phyloP scores from a whole-genome alignment of 768 basidiomycete genomes.

The Rhizopogon salebrosus region DNA sequence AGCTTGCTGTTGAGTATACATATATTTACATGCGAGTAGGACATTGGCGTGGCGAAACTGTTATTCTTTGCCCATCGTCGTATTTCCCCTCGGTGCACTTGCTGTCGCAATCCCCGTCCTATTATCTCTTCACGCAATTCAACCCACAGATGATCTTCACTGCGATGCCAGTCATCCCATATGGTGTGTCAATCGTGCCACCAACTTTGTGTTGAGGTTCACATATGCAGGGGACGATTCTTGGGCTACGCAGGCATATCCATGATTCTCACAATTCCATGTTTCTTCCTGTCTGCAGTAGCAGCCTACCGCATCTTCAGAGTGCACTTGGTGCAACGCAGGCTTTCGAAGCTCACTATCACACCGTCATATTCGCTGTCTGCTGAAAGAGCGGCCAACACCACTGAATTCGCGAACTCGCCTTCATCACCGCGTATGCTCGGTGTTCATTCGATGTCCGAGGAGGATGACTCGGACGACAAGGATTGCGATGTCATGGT shows the following conservation, averaged over 20 bases:
- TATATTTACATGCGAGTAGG: constrained; percentile 22
- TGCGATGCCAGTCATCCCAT: constrained; percentile 56
- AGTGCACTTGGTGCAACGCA: constrained; percentile 18
- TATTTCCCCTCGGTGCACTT: constrained; percentile 45
- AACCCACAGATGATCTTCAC: constrained; percentile 46
- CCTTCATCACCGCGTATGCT: constrained; percentile 15
- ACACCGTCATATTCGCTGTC: neutral
- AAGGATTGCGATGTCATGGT: neutral
- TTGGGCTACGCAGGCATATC: constrained; percentile 59
- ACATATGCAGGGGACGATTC: constrained; percentile 49
- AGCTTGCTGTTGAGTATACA: neutral
- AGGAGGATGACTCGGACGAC: neutral
- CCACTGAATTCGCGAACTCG: constrained; percentile 11
- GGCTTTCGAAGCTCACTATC: neutral
- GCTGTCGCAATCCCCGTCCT: constrained; percentile 38
- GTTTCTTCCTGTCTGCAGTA: constrained; percentile 38
- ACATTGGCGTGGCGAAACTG: constrained; percentile 43
- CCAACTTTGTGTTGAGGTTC: neutral
- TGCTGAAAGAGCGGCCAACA: neutral
- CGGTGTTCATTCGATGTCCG: constrained; percentile 8
- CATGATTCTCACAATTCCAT: constrained; percentile 46
- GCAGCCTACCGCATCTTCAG: constrained; percentile 12
- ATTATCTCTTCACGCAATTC: constrained; percentile 38
- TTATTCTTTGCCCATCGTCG: constrained; percentile 39
- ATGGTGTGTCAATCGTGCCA: constrained; percentile 38